A percentile compares a stretch with the other conserved stretches of the same genome.
phyloP scores from a whole-genome alignment of 768 basidiomycete species.

The Suillus spraguei region DNA sequence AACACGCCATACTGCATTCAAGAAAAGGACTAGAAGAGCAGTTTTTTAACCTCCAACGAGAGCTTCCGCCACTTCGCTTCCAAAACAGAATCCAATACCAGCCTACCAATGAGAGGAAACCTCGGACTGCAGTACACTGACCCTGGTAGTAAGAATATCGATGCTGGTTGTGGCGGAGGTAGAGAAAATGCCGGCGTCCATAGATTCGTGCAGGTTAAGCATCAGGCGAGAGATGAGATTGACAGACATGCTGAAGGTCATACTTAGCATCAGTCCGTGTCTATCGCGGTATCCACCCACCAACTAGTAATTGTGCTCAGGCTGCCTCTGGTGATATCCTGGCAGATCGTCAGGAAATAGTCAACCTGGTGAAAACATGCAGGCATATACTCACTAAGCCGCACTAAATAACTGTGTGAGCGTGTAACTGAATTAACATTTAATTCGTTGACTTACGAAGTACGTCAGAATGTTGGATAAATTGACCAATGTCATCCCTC shows the following conservation, averaged over 20 bases:
- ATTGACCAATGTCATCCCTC: conserved; percentile 55
- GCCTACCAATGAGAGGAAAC: background rate
- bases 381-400: conserved; percentile 9
- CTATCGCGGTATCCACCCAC: background rate
- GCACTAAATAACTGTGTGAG: conserved; percentile 3
- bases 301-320: background rate
- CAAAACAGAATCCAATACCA: background rate
- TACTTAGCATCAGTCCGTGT: background rate
- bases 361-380: background rate
- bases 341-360: background rate
- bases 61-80: too few species aligned
- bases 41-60: too few species aligned
- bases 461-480: conserved; percentile 48
- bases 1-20: too few species aligned
- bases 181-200: background rate
- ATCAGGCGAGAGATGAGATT: background rate
- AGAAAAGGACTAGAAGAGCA: too few species aligned
- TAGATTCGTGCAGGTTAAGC: background rate
- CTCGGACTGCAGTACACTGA: background rate
- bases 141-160: background rate
- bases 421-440: background rate
- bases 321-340: background rate
- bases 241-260: background rate
- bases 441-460: conserved; percentile 30
- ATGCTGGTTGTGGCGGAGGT: background rate